Base-by-base conservation (phyloP, 2,329 filamentous ascomycete genomes). In the Penicillium sp. region DNA sequence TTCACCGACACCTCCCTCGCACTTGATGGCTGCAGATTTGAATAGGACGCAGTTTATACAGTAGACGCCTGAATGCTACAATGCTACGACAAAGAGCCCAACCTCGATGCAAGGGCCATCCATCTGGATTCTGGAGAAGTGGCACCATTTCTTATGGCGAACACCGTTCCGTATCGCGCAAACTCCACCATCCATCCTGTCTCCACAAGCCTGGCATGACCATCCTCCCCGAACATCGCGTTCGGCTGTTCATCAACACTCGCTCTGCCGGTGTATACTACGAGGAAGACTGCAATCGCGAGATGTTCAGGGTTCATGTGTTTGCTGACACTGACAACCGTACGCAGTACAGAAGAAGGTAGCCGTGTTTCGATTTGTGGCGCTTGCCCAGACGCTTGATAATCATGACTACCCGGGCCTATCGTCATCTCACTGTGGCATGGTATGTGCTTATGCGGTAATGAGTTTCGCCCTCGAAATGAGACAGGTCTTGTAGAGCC, bases 381-480 rank as follows among this genome's bases (percentile, higher is more conserved):
- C 14, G 13, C 41, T 44, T 13, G 22, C 22, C 41, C 22, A 9
- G n/a, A 40, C 37, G 22, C 41, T 27, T 24, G 41, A 44, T 44
- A 27, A 46, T 16, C 24, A 24, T 31, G 24, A 16, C 24, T 10
- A 31, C 6, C 6, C 46, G 41, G 36, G 36, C 40, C 39, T 33
- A 53, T 56, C 40, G 59, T n/a, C 64, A 39, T 24, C 60, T 70
- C 31, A 65, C 60, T 18, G 59, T 53, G 55, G 76, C 72, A 62
- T 83, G 83, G 60, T 82, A 83, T 3, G 80, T 82, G 55, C 79
- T 81, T 82, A 86, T 83, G 37, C 81, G 75, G 64, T 85, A 85
- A 67, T 82, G 79, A n/a, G 80, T 84, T 69, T 85, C 82, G 2
- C 84, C 83, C 16, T 83, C 78, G 54, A 83, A 83, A 50, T 78